These are phyloP conservation scores for Solanum piurae DNA, from an alignment of 257 asterid genomes.

Conservation along the genomic window DNA sequence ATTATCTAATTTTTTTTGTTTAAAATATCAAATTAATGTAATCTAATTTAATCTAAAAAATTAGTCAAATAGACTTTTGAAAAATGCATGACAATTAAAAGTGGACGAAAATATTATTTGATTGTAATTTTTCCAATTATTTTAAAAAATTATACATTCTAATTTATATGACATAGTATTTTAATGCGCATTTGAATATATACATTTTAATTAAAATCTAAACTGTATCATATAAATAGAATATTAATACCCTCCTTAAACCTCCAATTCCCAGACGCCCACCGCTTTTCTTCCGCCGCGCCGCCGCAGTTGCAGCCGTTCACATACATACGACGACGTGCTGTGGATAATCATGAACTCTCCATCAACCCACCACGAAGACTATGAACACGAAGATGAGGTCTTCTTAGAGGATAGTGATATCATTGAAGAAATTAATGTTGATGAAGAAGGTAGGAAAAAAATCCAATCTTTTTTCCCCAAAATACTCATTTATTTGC, in stretches of 20 bases:
- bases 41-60: no score
- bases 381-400: constrained; percentile 20
- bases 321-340: neutral
- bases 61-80: no score
- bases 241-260: neutral
- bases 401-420: constrained; percentile 55
- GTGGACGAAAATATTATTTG: no score
- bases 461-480: neutral
- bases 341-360: neutral
- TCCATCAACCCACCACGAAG: constrained; percentile 16
- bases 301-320: neutral
- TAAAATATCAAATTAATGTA: no score
- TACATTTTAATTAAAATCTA: no score
- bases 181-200: no score
- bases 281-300: neutral
- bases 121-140: no score
- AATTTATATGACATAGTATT: no score
- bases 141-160: no score
- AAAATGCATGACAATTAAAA: no score
- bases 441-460: constrained; percentile 69
- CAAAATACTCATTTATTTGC: neutral
- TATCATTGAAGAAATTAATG: constrained; percentile 46
- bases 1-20: no score
- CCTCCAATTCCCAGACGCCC: neutral
- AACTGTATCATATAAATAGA: no score